phyloP scores from a whole-genome alignment of 306 rosid genomes.

The Gleditsia sinensis region DNA sequence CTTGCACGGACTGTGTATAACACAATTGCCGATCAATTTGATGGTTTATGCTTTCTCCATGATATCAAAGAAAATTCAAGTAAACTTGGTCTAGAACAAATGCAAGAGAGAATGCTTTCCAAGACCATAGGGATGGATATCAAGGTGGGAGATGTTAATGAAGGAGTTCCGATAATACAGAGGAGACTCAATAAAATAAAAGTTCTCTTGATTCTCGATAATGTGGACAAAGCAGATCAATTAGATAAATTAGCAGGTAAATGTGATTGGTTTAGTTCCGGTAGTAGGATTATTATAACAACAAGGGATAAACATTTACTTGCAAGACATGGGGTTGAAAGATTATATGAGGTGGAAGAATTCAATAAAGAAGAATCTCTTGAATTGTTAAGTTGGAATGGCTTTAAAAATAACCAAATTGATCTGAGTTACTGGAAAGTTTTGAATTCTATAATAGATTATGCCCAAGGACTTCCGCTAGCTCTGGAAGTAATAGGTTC shows the following conservation, averaged over 20 bases:
- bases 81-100: background rate
- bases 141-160: background rate
- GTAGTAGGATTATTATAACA: background rate
- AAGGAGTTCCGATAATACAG: background rate
- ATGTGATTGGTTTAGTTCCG: background rate
- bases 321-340: too few species aligned
- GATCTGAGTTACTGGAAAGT: too few species aligned
- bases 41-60: background rate
- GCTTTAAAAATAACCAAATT: too few species aligned
- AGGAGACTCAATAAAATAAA: background rate
- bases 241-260: background rate
- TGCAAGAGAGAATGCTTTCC: background rate
- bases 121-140: background rate
- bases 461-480: too few species aligned
- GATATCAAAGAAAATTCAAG: background rate
- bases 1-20: background rate
- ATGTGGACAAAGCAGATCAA: background rate
- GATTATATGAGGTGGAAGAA: too few species aligned
- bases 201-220: background rate
- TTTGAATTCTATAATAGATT: too few species aligned
- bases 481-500: too few species aligned
- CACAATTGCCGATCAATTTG: background rate
- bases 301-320: background rate
- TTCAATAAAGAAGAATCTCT: too few species aligned
- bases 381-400: too few species aligned